Evolutionary conservation across 441 rosid genomes (phyloP), one percentile per base, ranked within the genome.

Genomic region (Melastoma candidum): DNA sequence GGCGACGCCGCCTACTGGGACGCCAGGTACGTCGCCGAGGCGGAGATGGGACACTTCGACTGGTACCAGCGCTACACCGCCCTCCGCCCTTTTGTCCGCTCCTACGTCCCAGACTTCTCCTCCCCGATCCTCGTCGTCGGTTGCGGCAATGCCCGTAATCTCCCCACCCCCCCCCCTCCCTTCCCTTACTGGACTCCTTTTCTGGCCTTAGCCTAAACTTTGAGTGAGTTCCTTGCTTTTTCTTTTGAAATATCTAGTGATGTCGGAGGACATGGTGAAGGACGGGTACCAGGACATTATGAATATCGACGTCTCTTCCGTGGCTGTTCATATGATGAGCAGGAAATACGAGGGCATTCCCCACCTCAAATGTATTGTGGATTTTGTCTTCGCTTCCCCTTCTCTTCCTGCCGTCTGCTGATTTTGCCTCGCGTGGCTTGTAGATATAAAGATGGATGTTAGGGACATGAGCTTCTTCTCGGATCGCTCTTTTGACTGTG

Each of bases 191-290:
- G 1, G 22, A 17, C 22, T 17, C 22, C 22, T 17, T 17, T 17
- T 17, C 22, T 17, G 22, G 22, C 22, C 22, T 17, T 17, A 17
- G 22, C 22, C 22, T 17, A 17, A 17, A 17, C 22, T 17, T 17
- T 17, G 22, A 17, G 22, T 17, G 22, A 45, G 7, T 32, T 12
- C 11, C 8, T 43, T 11, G 29, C 1, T 29, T 14, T 41, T 45
- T 7, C 22, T 17, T 17, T 4, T 13, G 13, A 24, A 6, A 7
- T 9, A 53, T 71, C 70, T 58, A 90, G 98, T 83, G 36, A 87
- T 92, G 84, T 92, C 96, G 1, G 98, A 87, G 77, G 95, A 92
- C 72, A 92, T 92, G 98, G 84, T 82, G 4, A 78, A 85, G 67
- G 98, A 92, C 68, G 98, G 96, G 44, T 90, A 90, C 29, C 79